Evolutionary conservation across 129 eudicot genomes (phyloP).

Genomic region (Cynara cardunculus): DNA sequence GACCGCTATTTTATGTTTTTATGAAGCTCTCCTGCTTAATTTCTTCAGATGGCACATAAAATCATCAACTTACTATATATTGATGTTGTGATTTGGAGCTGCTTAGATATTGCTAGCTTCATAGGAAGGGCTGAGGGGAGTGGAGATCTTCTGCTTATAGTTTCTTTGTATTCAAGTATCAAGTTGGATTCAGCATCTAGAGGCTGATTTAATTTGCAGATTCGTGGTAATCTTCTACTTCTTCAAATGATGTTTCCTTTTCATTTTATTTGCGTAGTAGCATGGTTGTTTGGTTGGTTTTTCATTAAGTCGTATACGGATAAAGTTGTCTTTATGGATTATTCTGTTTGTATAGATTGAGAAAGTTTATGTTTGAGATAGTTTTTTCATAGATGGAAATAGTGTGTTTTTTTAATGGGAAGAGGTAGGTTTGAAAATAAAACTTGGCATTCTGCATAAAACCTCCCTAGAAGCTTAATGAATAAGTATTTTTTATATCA

Average conservation of each 20-base stretch:
- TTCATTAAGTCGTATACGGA: too few relatives aligned
- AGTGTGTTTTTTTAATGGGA: too few relatives aligned
- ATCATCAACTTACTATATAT: constrained; percentile 10
- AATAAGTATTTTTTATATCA: too few relatives aligned
- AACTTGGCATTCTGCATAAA: too few relatives aligned
- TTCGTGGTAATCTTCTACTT: constrained; percentile 1
- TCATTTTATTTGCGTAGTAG: not conserved
- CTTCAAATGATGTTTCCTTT: not conserved
- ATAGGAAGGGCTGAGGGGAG: not conserved
- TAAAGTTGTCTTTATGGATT: too few relatives aligned
- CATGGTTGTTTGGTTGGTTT: too few relatives aligned
- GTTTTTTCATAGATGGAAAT: too few relatives aligned
- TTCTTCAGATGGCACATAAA: not conserved
- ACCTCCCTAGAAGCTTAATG: too few relatives aligned
- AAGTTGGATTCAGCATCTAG: constrained; percentile 19
- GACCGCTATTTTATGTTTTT: not conserved
- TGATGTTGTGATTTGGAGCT: not conserved
- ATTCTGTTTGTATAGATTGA: not conserved
- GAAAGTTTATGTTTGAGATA: too few relatives aligned
- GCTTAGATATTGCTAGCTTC: not conserved
- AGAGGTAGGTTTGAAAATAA: too few relatives aligned
- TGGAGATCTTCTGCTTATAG: not conserved
- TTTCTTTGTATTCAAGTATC: not conserved
- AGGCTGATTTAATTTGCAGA: not conserved
- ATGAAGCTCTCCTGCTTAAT: not conserved